Percentiles rank a stretch among this genome's conserved stretches.
phyloP scores from a whole-genome alignment of 2,329 filamentous ascomycete species.

The Mycosphaerelloides madeirae region DNA sequence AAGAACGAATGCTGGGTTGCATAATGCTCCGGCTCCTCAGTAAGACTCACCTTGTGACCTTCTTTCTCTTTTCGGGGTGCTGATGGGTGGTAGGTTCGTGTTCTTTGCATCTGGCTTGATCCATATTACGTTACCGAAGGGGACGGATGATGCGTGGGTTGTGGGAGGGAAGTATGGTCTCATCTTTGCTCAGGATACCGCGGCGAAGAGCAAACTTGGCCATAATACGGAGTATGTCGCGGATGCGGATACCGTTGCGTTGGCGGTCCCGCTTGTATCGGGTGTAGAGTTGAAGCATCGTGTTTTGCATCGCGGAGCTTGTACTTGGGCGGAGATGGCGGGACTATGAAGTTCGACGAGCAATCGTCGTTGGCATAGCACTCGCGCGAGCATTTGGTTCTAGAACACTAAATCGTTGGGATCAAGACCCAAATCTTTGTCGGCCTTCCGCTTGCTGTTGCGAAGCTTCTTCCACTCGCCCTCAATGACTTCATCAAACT shows the following conservation, averaged over 20 bases:
- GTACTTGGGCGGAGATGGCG: conserved; percentile 7
- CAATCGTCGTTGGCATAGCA: too few species aligned
- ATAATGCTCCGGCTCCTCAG: conserved; percentile 11
- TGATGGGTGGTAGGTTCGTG: conserved; percentile 3
- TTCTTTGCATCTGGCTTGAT: conserved; percentile 8
- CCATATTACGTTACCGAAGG: conserved; percentile 9
- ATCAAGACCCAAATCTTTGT: too few species aligned
- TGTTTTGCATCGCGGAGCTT: conserved; percentile 9
- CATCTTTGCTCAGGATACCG: conserved; percentile 12
- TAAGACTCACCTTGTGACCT: not conserved
- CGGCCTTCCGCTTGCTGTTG: too few species aligned
- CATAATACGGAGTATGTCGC: conserved; percentile 10
- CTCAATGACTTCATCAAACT: too few species aligned
- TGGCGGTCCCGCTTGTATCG: conserved; percentile 6
- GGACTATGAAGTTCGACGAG: too few species aligned
- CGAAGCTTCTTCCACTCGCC: too few species aligned
- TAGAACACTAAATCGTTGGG: too few species aligned
- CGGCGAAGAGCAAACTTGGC: conserved; percentile 8
- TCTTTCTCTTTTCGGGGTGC: not conserved
- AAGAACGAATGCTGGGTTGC: conserved; percentile 11
- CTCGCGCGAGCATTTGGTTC: too few species aligned
- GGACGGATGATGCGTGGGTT: conserved; percentile 10
- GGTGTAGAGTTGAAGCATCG: conserved; percentile 10
- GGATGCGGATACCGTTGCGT: conserved; percentile 7
- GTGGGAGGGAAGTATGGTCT: conserved; percentile 12